phyloP scores from a whole-genome alignment of 1,139 yeast genomes.

The Taphrina confusa region DNA sequence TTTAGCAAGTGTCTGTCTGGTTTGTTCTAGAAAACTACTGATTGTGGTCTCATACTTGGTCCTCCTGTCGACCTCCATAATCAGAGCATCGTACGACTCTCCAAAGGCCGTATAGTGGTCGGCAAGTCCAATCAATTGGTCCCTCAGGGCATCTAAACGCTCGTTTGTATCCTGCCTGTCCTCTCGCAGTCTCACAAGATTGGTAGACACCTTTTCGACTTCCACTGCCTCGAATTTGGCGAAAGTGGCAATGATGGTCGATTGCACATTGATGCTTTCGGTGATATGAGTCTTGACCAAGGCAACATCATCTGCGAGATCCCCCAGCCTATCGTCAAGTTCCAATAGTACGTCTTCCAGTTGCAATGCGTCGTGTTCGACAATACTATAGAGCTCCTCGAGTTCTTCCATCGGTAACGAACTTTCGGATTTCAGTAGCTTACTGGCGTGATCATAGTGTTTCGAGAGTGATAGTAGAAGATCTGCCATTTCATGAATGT shows the following conservation, averaged over 20 bases:
- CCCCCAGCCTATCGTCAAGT: conserved; percentile 18
- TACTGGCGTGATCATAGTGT: conserved; percentile 31
- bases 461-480: conserved; percentile 16
- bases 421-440: neutral
- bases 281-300: neutral
- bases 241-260: neutral
- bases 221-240: conserved; percentile 9
- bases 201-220: neutral
- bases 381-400: conserved; percentile 16
- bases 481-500: conserved; percentile 20
- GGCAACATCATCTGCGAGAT: conserved; percentile 19
- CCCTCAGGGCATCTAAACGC: neutral
- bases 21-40: conserved; percentile 2
- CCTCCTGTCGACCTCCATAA: conserved; percentile 22
- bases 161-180: neutral
- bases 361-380: conserved; percentile 29
- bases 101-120: conserved; percentile 13
- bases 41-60: conserved; percentile 15
- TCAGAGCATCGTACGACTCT: conserved; percentile 15
- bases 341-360: conserved; percentile 30
- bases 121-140: conserved; percentile 14
- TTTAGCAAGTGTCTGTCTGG: conserved; percentile 4
- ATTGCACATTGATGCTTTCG: neutral
- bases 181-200: neutral
- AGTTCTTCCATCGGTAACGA: conserved; percentile 17